These are phyloP conservation scores for Paramecium pentaurelia DNA, from an alignment of 73 alveolate genomes.

Conservation along the genomic window DNA sequence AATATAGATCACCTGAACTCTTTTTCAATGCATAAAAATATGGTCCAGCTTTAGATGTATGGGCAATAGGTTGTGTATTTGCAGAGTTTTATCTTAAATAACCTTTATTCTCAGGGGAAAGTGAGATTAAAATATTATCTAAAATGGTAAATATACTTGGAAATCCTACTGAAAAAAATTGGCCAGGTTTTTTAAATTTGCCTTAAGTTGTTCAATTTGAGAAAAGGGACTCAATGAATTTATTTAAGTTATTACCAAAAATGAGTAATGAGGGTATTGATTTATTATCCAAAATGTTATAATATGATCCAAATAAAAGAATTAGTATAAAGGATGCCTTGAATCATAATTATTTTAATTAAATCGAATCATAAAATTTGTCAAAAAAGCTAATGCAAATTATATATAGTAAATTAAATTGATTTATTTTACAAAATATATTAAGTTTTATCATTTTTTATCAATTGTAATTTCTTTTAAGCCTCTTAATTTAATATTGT, in stretches of 20 bases:
- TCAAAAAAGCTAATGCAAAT: neutral
- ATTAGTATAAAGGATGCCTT: neutral
- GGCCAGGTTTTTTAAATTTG: neutral
- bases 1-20: slow-evolving; percentile 87
- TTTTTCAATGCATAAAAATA: slow-evolving; percentile 52
- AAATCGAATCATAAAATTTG: neutral
- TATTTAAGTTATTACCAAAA: neutral
- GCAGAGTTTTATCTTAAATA: slow-evolving; percentile 86
- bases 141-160: neutral
- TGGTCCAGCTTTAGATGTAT: slow-evolving; percentile 71
- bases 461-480: neutral
- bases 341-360: neutral
- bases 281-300: neutral
- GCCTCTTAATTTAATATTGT: neutral
- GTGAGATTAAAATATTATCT: neutral
- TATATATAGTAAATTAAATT: neutral
- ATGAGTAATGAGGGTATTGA: neutral
- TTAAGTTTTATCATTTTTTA: neutral
- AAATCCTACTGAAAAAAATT: neutral
- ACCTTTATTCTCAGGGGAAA: slow-evolving; percentile 85
- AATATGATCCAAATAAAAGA: slow-evolving; percentile 11
- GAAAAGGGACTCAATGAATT: neutral
- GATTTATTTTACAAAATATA: neutral
- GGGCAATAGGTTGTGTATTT: slow-evolving; percentile 95
- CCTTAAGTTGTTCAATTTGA: neutral